Evolutionary conservation across 2,329 filamentous ascomycete genomes (phyloP), one percentile per base, ranked within the genome.

Genomic region (Fusarium subglutinans): DNA sequence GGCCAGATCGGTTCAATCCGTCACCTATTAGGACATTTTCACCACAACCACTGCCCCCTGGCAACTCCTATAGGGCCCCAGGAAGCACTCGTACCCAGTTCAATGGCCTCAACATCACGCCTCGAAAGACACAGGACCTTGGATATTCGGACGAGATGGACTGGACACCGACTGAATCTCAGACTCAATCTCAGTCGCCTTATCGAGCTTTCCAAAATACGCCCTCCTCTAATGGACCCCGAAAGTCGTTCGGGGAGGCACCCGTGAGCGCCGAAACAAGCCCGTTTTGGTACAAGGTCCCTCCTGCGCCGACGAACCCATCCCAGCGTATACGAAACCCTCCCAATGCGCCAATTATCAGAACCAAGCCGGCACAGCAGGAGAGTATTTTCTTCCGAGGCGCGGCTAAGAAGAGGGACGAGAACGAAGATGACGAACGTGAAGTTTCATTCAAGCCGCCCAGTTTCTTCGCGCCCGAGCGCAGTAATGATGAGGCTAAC

Each of bases 201-300:
- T 83, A 90, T 68, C 87, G 88, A 60, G 88, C 88, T 14, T 90
- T 91, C 78, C 86, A 84, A 67, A 82, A 86, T 50, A 80, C 83
- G 51, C 80, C 85, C 41, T 75, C 83, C 22, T 80, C 83, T 47
- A 81, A 80, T 58, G 75, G 81, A 67, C 82, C 83, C 50, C 83
- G 84, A 48, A 76, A 83, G 13, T 79, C 83, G 3, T 89, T 89
- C 66, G 84, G 82, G 53, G 83, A 87, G 62, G 80, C 84, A 2
- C 87, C 86, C 0, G 83, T 83, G 22, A 83, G 86, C 56, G 80
- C 82, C 0, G 83, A 85, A 48, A 70, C 82, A 20, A 86, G 84
- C 3, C 89, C 91, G 3, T 94, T 95, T 78, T 92, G 90, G 86
- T 92, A 90, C 82, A 90, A 88, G 66, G 87, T 94, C 6, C 93